Base-by-base conservation (phyloP, 768 basidiomycete species). In the Pisolithus sp. region DNA sequence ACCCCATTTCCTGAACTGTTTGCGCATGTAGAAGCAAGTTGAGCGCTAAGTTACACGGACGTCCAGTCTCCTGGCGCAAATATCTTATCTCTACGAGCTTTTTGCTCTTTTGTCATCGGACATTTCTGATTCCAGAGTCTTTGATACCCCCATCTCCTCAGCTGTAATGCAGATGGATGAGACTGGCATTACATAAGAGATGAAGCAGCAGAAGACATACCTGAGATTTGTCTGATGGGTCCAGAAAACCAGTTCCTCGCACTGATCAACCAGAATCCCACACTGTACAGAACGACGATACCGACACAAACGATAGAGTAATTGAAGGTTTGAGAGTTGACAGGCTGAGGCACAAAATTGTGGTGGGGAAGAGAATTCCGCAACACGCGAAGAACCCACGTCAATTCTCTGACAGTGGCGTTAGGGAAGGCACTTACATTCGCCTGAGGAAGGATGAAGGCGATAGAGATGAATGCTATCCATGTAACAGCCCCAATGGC, bases 221-320 rank as follows among this genome's bases (percentile, higher is more conserved):
- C 78, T 51, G 69, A 70, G 46, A 85, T 84, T 62, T 85, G 84
- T 65, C 76, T 79, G 15, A 86, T 67, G 5, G 86, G 87, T 0
- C 87, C 86, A 1, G 68, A 74, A 62, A 87, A 90, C 83, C 83
- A 86, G 59, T 77, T 82, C 47, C 85, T 71, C 9, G 86, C 87
- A 59, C 80, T 84, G 50, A 86, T 17, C 4, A 84, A 42, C 87
- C 87, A 89, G 59, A 83, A 82, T 0, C 78, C 78, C n/a, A 84
- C 61, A 50, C 80, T 76, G 64, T 86, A 87, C 2, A 67, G 51
- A 4, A 85, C 60, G 15, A 91, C 83, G 56, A 88, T 85, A 0
- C 82, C 86, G 21, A 89, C 84, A 3, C 86, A 88, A 8, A 89
- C 86, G 39, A 83, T 75, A 0, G 86, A 67, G 61, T 89, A 91